Percentiles rank a stretch among this genome's conserved stretches.
These are phyloP conservation scores for Paraphoma chrysanthemicola DNA, from an alignment of 2,329 filamentous ascomycete genomes.

Conservation along the genomic window DNA sequence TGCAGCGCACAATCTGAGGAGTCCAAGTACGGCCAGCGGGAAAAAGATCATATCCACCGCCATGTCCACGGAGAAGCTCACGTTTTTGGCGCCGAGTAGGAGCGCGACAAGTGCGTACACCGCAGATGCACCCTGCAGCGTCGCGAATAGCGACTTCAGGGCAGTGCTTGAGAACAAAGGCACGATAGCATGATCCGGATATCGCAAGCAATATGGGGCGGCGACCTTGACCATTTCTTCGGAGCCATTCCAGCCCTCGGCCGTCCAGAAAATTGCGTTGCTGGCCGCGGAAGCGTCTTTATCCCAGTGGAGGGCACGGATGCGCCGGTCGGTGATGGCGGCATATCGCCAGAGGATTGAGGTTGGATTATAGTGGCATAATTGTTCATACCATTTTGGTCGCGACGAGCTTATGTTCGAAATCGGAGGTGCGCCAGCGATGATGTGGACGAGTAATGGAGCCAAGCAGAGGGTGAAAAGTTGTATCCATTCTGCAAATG, in stretches of 20 bases:
- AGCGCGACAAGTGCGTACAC: constrained; percentile 9
- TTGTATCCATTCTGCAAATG: constrained; percentile 39
- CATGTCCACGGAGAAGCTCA: neutral
- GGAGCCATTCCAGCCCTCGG: constrained; percentile 43
- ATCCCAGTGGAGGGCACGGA: constrained; percentile 39
- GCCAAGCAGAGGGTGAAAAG: constrained; percentile 41
- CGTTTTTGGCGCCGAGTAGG: neutral
- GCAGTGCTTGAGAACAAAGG: constrained; percentile 10
- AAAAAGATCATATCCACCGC: constrained; percentile 12
- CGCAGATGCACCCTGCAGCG: constrained; percentile 19
- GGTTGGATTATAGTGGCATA: constrained; percentile 46
- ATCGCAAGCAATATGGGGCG: constrained; percentile 3
- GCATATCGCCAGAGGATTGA: constrained; percentile 50
- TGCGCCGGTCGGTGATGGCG: constrained; percentile 42
- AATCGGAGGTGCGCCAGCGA: constrained; percentile 28
- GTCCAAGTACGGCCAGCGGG: constrained; percentile 16
- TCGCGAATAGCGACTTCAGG: constrained; percentile 20
- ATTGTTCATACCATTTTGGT: constrained; percentile 39
- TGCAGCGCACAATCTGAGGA: constrained; percentile 17
- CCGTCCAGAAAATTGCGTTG: constrained; percentile 47
- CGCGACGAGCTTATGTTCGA: constrained; percentile 20
- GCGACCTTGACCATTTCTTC: constrained; percentile 24
- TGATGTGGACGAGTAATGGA: constrained; percentile 42
- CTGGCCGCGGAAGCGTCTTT: constrained; percentile 34
- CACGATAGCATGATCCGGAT: constrained; percentile 8